Evolutionary conservation across 306 rosid genomes (phyloP), one percentile per base, ranked within the genome.

Genomic region (Cucurbita argyrosperma): DNA sequence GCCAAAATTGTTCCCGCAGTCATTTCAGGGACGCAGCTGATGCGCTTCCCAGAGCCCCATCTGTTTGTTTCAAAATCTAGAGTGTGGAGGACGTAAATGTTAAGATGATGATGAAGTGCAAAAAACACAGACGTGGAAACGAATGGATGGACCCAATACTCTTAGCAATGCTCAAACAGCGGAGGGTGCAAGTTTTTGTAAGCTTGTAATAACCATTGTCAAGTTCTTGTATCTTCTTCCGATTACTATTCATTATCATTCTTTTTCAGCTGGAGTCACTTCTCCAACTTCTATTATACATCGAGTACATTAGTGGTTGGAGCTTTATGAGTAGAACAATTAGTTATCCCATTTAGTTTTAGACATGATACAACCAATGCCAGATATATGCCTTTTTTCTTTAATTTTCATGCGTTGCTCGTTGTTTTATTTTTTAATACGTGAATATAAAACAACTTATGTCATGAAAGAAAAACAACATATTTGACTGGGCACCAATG

Each of bases 1-100:
- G 75, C 79, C 89, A 56, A 85, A 74, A 83, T n/a, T 78, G 30
- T 85, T 87, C 74, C 85, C 92, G 4, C 82, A 72, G 26, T 85
- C 94, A 1, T 85, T 58, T 76, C 85, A 68, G 42, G 40, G 38
- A 7, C 4, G 75, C 69, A 61, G 78, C 26, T 43, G 46, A 58
- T 56, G 10, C 18, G 71, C 40, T 64, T 64, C 13, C 51, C 37
- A n/a, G 71, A 42, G 47, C 1, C 39, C 55, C 53, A 6, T 67
- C 72, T 21, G 72, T 42, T 66, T 43, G 55, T 19, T 67, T 11
- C 37, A 10, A n/a, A 63, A 38, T 26, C 5, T n/a, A 10, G 15
- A 64, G 70, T n/a, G 26, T 62, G 39, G 70, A 40, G 70, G 49
- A 18, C 71, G 71, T n/a, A n/a, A 64, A 40, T 18, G n/a, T 63